Base-by-base conservation (phyloP, 306 rosid genomes). In the Citrullus colocynthis region DNA sequence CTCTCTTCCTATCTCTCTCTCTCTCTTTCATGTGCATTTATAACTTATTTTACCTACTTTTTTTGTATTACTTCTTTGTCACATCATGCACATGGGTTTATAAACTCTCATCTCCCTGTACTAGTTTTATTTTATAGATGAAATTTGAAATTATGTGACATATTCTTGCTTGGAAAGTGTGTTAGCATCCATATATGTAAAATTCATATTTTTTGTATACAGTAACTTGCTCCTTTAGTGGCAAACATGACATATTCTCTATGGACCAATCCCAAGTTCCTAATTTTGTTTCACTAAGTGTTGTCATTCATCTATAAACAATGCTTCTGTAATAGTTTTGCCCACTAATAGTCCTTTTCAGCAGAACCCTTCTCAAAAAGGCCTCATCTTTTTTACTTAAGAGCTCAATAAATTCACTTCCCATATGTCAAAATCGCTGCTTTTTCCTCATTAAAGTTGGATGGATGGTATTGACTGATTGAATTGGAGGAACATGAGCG, bases 31-130 rank as follows among this genome's bases (percentile, higher is more conserved):
- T 75, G 67, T 32, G 74, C 79, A 75, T 37, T 80, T 75, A 64
- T 62, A 77, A 56, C 65, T 77, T 45, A 55, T 74, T 78, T 77
- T 77, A 78, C 81, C 57, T 78, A 54, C 87, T 74, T 84, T 58
- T 58, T 62, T 24, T 75, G 75, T 49, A 16, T 80, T 17, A 56
- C 34, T 71, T 80, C 48, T 78, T 78, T 58, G 39, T 81, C 84
- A 74, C 80, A 66, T 57, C 76, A 49, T 56, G 82, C 78, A 81
- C 75, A 59, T 63, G 81, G 59, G 36, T 28, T 67, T 52, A 52
- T 39, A 58, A 39, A 13, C 42, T 54, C 49, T 71, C 78, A 49
- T 48, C 48, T 48, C 39, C n/a, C 54, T 21, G 28, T 62, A 16
- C 42, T 41, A 9, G 58, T 42, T 52, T 48, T 48, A 39, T 56